Evolutionary conservation across 768 basidiomycete genomes (phyloP).

Genomic region (Boletales sp.): DNA sequence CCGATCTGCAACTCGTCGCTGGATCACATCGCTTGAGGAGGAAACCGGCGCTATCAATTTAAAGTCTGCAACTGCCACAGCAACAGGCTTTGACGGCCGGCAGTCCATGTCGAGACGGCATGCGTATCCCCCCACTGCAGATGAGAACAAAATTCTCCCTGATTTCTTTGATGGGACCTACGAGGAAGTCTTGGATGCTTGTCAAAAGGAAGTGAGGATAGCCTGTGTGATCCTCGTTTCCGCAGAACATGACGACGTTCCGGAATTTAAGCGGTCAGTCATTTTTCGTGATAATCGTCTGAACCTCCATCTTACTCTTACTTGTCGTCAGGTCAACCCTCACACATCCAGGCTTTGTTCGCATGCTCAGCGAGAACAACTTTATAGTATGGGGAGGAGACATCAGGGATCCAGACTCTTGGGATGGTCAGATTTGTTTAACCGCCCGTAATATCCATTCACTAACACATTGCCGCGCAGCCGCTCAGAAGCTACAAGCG

Average conservation of each 20-base stretch:
- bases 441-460: background rate
- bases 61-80: conserved; percentile 35
- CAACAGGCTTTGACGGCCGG: conserved; percentile 36
- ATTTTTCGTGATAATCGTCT: background rate
- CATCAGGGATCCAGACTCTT: conserved; percentile 76
- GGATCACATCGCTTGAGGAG: conserved; percentile 79
- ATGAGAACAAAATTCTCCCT: conserved; percentile 56
- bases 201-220: conserved; percentile 69
- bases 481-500: conserved; percentile 70
- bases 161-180: conserved; percentile 82
- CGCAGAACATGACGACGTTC: conserved; percentile 86
- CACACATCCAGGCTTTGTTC: conserved; percentile 68
- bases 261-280: conserved; percentile 77
- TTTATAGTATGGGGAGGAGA: conserved; percentile 93
- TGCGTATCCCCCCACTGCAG: conserved; percentile 26
- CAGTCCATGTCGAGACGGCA: conserved; percentile 40
- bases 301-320: background rate
- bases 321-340: conserved; percentile 56
- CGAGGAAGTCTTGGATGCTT: conserved; percentile 68
- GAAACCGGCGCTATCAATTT: conserved; percentile 75
- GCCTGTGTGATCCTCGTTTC: conserved; percentile 82
- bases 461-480: conserved; percentile 27
- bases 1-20: conserved; percentile 62
- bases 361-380: conserved; percentile 64
- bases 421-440: conserved; percentile 49